phyloP scores from a whole-genome alignment of 768 basidiomycete genomes.

The Daedaleopsis nitida region DNA sequence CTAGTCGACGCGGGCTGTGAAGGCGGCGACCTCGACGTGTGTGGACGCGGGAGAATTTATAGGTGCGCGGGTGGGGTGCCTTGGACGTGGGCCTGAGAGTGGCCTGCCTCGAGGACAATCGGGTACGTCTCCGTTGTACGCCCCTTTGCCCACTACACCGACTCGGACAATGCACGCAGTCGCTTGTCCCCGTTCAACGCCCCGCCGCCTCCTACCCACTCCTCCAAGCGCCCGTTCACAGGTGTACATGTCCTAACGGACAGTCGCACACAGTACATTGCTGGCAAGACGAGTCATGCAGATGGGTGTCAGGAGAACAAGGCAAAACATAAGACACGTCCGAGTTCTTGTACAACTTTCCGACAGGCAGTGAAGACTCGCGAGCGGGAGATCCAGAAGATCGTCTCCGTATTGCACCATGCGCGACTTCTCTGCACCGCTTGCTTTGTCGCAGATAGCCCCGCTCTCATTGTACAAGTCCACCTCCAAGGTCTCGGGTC shows the following conservation, averaged over 20 bases:
- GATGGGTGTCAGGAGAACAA: too few relatives aligned
- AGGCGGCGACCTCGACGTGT: conserved; percentile 5
- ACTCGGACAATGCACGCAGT: not conserved
- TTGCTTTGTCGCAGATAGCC: not conserved
- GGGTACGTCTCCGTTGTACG: not conserved
- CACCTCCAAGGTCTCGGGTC: too few relatives aligned
- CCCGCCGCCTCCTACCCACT: not conserved
- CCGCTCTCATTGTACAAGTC: too few relatives aligned
- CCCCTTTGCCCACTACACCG: not conserved
- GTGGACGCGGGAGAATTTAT: not conserved
- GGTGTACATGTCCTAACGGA: too few relatives aligned
- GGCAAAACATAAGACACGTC: too few relatives aligned
- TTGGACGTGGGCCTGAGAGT: not conserved
- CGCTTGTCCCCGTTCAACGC: not conserved
- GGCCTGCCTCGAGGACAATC: not conserved
- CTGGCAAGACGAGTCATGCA: too few relatives aligned
- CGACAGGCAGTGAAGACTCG: too few relatives aligned
- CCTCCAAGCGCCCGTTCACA: not conserved
- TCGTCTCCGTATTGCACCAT: too few relatives aligned
- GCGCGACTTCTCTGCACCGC: not conserved
- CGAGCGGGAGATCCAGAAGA: too few relatives aligned
- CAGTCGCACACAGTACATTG: too few relatives aligned
- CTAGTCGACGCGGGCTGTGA: conserved; percentile 10
- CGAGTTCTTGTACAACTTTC: too few relatives aligned
- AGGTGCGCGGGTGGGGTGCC: not conserved